Conservation (phyloP, 805 yeast species). For the Cyberlindnera veronae region DNA sequence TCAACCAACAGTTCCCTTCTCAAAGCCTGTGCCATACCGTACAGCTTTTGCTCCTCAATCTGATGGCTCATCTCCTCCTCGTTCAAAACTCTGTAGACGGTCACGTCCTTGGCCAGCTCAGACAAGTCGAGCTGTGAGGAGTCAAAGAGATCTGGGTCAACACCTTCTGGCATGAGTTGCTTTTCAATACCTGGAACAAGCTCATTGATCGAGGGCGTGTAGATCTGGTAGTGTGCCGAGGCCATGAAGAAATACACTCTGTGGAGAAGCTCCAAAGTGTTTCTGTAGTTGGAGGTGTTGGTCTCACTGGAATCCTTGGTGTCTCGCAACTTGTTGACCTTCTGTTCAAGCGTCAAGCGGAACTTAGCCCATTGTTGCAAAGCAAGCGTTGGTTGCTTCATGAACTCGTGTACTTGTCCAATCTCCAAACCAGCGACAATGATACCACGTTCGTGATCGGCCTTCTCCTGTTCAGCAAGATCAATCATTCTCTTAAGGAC, state of each 20-base stretch:
- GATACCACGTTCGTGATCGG: constrained; percentile 45
- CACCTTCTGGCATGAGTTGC: constrained; percentile 11
- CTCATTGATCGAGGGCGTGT: constrained; percentile 30
- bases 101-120: constrained; percentile 23
- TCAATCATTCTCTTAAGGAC: constrained; percentile 65
- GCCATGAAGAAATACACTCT: constrained; percentile 77
- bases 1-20: constrained; percentile 47
- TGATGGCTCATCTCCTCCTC: constrained; percentile 36
- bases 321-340: constrained; percentile 8
- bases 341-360: constrained; percentile 5
- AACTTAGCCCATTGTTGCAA: constrained; percentile 42
- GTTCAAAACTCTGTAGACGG: constrained; percentile 20
- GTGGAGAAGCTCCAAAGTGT: constrained; percentile 61
- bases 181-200: constrained; percentile 28
- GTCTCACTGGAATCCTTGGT: constrained; percentile 22
- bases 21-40: constrained; percentile 58
- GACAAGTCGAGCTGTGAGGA: constrained; percentile 1
- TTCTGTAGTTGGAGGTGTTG: constrained; percentile 31
- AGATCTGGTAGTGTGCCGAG: constrained; percentile 61
- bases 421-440: constrained; percentile 46
- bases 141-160: constrained; percentile 14
- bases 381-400: constrained; percentile 50
- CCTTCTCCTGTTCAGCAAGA: constrained; percentile 47
- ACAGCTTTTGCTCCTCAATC: constrained; percentile 47
- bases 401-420: constrained; percentile 69